phyloP scores from a whole-genome alignment of 2,329 filamentous ascomycete genomes.

The Pseudofabraea citricarpa region DNA sequence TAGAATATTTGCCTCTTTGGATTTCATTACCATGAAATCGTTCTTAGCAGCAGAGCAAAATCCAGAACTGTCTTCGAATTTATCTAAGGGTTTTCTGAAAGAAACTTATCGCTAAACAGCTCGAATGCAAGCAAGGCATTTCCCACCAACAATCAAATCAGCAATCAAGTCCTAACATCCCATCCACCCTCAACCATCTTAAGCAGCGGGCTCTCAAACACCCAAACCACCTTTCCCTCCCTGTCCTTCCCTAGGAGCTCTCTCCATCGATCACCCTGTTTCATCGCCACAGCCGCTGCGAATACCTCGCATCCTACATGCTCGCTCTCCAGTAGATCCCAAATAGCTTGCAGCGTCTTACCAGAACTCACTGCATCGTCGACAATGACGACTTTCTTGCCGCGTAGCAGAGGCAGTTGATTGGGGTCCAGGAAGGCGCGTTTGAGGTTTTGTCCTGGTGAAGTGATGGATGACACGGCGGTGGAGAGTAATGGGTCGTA shows the following conservation, averaged over 20 bases:
- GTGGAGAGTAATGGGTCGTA: constrained; percentile 19
- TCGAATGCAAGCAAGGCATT: too few relatives aligned
- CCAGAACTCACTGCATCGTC: constrained; percentile 25
- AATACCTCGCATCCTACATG: constrained; percentile 12
- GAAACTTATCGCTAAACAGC: too few relatives aligned
- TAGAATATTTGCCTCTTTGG: too few relatives aligned
- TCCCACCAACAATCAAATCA: too few relatives aligned
- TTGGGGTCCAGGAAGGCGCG: constrained; percentile 21
- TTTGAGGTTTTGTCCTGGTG: constrained; percentile 14
- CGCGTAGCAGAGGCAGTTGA: constrained; percentile 15
- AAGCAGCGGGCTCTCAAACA: constrained; percentile 22
- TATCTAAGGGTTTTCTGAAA: too few relatives aligned
- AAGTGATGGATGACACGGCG: constrained; percentile 21
- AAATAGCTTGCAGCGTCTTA: constrained; percentile 19
- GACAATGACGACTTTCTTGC: constrained; percentile 17
- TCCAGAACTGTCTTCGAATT: too few relatives aligned
- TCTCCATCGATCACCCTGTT: constrained; percentile 20
- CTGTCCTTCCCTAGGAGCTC: constrained; percentile 13
- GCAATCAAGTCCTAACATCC: constrained; percentile 6
- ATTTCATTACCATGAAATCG: too few relatives aligned
- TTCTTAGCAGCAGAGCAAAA: too few relatives aligned
- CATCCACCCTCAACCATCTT: constrained; percentile 18
- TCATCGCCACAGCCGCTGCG: constrained; percentile 22
- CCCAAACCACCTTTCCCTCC: constrained; percentile 12
- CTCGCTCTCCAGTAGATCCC: constrained; percentile 22